Conservation (phyloP, 208 protist genomes). For the Leishmania martiniquensis region DNA sequence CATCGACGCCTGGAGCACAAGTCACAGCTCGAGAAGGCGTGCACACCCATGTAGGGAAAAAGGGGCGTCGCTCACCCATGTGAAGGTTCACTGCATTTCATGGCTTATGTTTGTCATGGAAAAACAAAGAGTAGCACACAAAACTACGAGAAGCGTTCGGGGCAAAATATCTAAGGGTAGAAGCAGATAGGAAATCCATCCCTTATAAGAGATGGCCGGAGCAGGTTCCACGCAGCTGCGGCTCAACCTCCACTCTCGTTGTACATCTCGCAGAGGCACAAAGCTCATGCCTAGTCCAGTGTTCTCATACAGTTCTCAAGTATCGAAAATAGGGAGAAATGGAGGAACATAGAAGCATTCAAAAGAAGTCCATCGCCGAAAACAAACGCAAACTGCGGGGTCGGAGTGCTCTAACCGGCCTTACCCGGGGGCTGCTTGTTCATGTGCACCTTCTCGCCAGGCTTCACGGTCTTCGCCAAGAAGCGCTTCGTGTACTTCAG, state of each 20-base stretch:
- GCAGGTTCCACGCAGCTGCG: neutral
- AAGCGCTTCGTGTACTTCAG: slow-evolving; percentile 98
- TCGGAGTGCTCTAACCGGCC: slow-evolving; percentile 65
- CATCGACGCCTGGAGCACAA: neutral
- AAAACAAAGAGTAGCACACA: neutral
- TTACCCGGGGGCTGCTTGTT: slow-evolving; percentile 93
- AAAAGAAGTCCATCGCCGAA: neutral
- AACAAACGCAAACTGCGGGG: slow-evolving; percentile 7
- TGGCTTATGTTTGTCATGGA: neutral
- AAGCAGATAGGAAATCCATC: slow-evolving; percentile 26
- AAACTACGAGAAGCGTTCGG: neutral
- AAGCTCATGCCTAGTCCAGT: slow-evolving; percentile 8
- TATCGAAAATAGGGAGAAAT: neutral
- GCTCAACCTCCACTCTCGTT: neutral
- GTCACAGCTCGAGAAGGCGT: neutral
- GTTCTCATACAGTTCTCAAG: slow-evolving; percentile 14
- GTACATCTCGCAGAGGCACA: neutral
- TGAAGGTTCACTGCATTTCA: neutral
- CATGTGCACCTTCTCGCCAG: slow-evolving; percentile 94
- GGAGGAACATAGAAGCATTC: neutral
- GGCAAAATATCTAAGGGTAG: slow-evolving; percentile 3
- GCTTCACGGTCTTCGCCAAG: slow-evolving; percentile 93
- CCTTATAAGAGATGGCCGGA: neutral
- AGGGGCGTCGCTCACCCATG: neutral
- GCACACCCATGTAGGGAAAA: neutral